phyloP scores from a whole-genome alignment of 2,329 filamentous ascomycete species.

The Zymoseptoria brevis region DNA sequence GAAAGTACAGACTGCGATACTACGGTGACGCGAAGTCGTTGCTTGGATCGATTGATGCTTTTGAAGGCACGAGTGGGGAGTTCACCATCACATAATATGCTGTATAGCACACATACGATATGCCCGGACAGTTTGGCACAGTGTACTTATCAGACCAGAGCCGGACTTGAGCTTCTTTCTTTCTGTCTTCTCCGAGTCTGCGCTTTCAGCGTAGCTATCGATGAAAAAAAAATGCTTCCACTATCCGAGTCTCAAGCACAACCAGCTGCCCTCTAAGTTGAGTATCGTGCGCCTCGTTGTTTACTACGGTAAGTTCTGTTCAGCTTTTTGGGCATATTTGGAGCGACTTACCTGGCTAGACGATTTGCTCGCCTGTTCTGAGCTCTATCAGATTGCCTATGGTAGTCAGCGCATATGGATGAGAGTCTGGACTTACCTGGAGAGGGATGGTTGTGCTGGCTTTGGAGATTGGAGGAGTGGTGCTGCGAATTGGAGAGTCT shows the following conservation, averaged over 20 bases:
- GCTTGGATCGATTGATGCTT: constrained; percentile 54
- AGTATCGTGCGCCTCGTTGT: not conserved
- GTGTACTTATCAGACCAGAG: not conserved
- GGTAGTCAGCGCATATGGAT: not conserved
- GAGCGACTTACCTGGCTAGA: not conserved
- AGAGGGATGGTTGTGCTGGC: not conserved
- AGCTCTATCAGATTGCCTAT: not conserved
- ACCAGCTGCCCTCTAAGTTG: not conserved
- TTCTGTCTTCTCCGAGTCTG: not conserved
- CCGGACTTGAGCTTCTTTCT: not conserved
- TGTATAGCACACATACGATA: not conserved
- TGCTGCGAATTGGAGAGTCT: not conserved
- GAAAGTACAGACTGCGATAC: constrained; percentile 72
- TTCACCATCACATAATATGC: constrained; percentile 37
- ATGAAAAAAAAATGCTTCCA: not conserved
- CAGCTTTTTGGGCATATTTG: not conserved
- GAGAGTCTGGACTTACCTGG: not conserved
- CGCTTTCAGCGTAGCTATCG: not conserved
- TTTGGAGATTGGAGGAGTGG: not conserved
- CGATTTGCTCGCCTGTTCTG: not conserved
- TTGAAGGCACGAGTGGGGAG: constrained; percentile 58
- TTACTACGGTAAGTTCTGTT: not conserved
- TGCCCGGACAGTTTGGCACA: not conserved
- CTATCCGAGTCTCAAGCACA: not conserved
- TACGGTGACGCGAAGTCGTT: constrained; percentile 72